Conservation (phyloP, 495 filamentous ascomycete species). For the Sporormia fimetaria region DNA sequence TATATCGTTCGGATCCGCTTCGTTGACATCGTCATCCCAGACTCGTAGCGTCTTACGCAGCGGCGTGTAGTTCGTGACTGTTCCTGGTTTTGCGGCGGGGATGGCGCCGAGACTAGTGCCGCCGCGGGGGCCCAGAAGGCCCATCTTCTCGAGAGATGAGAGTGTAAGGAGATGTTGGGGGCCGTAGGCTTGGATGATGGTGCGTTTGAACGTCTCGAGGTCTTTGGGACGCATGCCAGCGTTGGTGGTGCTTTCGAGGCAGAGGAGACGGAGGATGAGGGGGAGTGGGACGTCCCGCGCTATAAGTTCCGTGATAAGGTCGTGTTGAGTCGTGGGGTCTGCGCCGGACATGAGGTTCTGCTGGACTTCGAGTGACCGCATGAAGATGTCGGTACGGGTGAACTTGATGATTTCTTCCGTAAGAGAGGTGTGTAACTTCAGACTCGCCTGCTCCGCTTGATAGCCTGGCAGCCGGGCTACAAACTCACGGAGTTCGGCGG, state of each 20-base stretch:
- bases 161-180: constrained; percentile 89
- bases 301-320: constrained; percentile 85
- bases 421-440: constrained; percentile 82
- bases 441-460: constrained; percentile 83
- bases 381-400: constrained; percentile 79
- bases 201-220: constrained; percentile 75
- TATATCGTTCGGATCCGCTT: constrained; percentile 90
- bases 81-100: constrained; percentile 31
- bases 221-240: constrained; percentile 81
- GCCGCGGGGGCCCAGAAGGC: constrained; percentile 57
- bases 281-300: constrained; percentile 68
- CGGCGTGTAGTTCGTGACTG: constrained; percentile 82
- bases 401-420: constrained; percentile 91
- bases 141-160: constrained; percentile 76
- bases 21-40: constrained; percentile 93
- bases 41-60: constrained; percentile 75
- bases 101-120: constrained; percentile 37
- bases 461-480: constrained; percentile 84
- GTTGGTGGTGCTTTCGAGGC: constrained; percentile 79
- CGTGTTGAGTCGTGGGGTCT: constrained; percentile 78
- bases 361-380: constrained; percentile 79
- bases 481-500: constrained; percentile 81
- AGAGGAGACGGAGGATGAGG: constrained; percentile 72
- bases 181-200: constrained; percentile 85
- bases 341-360: constrained; percentile 89